Evolutionary conservation across 495 filamentous ascomycete genomes (phyloP), one percentile per base, ranked within the genome.

Genomic region (Podospora pseudopauciseta): DNA sequence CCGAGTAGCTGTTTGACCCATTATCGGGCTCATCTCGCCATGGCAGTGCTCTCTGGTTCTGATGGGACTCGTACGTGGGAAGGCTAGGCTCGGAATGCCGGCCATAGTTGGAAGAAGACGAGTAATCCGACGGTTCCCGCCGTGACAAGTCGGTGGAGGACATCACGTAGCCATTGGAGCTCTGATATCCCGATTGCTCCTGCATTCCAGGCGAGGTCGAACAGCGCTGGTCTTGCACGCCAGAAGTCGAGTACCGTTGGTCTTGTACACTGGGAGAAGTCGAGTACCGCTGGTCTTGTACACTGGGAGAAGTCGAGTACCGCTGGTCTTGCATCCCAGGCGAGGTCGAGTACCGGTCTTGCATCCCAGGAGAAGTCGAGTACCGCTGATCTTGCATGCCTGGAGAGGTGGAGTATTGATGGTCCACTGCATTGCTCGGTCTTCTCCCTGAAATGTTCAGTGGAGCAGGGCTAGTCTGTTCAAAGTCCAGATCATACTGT

Each of bases 401-500:
- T 23, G 59, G 59, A 20, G 55, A 58, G n/a, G 55, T 58, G 6
- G 55, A 55, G 59, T 67, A 80, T 3, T 74, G 76, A 4, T 19
- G 23, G 6, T 58, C n/a, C 18, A 28, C 32, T 13, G 18, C 32
- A 44, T 63, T 39, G 32, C 61, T 63, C 34, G 4, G 6, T 49
- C 61, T 63, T 44, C 82, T 72, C 2, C 79, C 79, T 55, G 72
- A 73, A 32, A 83, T 64, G 67, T 78, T 84, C 28, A 87, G 73
- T 0, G 85, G 84, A 6, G 82, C 82, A 20, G 86, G 83, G 53
- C 78, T 83, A 13, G 69, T 71, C 68, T 78, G 67, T 30, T 83
- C 77, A 54, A 76, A 79, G 7, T 74, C 78, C 3, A 34, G 19
- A 30, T 62, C 60, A 62, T 28, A 63, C 61, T 66, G 69, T 27